These are phyloP conservation scores for Periconia sp. DNA, from an alignment of 2,329 filamentous ascomycete genomes.

Conservation along the genomic window DNA sequence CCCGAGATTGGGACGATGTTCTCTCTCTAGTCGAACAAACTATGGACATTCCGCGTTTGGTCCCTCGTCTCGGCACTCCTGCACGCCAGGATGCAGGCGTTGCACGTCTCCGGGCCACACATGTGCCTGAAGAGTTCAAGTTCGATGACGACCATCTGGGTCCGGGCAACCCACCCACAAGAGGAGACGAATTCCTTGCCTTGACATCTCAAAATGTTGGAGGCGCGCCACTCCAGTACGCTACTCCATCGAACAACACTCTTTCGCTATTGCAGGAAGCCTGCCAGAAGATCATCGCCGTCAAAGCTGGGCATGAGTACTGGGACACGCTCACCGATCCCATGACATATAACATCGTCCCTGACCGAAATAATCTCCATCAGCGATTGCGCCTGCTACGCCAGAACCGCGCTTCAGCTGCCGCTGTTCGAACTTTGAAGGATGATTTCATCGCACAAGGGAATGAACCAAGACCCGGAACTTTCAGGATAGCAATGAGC, in stretches of 20 bases:
- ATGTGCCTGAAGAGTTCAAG: slow-evolving; percentile 30
- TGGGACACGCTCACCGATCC: slow-evolving; percentile 73
- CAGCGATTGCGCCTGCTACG: slow-evolving; percentile 72
- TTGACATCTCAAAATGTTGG: slow-evolving; percentile 24
- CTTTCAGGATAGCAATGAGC: slow-evolving; percentile 75
- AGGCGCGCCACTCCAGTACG: slow-evolving; percentile 46
- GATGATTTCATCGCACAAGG: slow-evolving; percentile 34
- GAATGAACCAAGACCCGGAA: slow-evolving; percentile 49
- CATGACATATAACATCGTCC: slow-evolving; percentile 64
- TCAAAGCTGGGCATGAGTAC: slow-evolving; percentile 72
- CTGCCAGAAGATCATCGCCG: slow-evolving; percentile 65
- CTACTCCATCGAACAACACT: slow-evolving; percentile 58
- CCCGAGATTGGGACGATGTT: slow-evolving; percentile 72
- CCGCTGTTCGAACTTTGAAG: slow-evolving; percentile 65
- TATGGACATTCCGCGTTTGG: slow-evolving; percentile 72
- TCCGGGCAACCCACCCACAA: slow-evolving; percentile 22
- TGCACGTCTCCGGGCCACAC: slow-evolving; percentile 44
- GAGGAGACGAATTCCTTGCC: slow-evolving; percentile 42
- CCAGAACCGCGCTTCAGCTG: slow-evolving; percentile 67
- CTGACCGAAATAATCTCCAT: slow-evolving; percentile 75
- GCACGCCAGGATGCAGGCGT: slow-evolving; percentile 32
- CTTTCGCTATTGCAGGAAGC: slow-evolving; percentile 74
- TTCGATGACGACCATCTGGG: slow-evolving; percentile 37
- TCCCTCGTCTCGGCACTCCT: slow-evolving; percentile 44
- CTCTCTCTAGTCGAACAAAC: slow-evolving; percentile 81